phyloP scores from a whole-genome alignment of 2,329 filamentous ascomycete species.

The Aspergillus arachidicola region DNA sequence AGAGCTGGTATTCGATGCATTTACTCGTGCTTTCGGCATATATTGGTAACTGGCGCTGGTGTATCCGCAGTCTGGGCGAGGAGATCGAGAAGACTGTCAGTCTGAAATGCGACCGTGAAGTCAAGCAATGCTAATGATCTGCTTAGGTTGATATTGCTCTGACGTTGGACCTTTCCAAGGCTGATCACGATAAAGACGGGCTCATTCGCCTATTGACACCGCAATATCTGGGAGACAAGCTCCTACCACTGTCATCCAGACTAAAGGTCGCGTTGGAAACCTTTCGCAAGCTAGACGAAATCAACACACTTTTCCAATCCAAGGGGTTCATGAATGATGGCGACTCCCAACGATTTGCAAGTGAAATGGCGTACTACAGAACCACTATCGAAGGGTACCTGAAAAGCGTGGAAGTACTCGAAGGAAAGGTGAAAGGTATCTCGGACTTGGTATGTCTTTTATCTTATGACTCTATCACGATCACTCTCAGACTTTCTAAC shows the following conservation, averaged over 20 bases:
- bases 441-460: conserved; percentile 21
- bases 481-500: too few species aligned
- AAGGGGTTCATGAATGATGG: not conserved
- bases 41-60: conserved; percentile 17
- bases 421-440: conserved; percentile 20
- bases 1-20: conserved; percentile 18
- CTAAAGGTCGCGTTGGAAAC: conserved; percentile 12
- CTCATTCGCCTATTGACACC: conserved; percentile 12
- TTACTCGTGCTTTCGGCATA: conserved; percentile 15
- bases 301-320: conserved; percentile 12
- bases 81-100: conserved; percentile 18
- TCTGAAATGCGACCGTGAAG: not conserved
- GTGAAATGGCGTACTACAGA: conserved; percentile 12
- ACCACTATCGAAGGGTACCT: conserved; percentile 14
- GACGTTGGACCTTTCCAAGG: conserved; percentile 12
- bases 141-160: conserved; percentile 19
- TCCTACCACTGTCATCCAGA: conserved; percentile 11
- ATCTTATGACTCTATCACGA: too few species aligned
- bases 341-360: conserved; percentile 4
- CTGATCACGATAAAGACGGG: not conserved
- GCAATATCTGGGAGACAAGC: conserved; percentile 16
- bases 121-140: not conserved
- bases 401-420: conserved; percentile 17
- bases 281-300: conserved; percentile 10
- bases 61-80: conserved; percentile 14